A percentile compares a stretch with the other conserved stretches of the same genome.
phyloP scores from a whole-genome alignment of 768 basidiomycete species.

The Collybia nuda region DNA sequence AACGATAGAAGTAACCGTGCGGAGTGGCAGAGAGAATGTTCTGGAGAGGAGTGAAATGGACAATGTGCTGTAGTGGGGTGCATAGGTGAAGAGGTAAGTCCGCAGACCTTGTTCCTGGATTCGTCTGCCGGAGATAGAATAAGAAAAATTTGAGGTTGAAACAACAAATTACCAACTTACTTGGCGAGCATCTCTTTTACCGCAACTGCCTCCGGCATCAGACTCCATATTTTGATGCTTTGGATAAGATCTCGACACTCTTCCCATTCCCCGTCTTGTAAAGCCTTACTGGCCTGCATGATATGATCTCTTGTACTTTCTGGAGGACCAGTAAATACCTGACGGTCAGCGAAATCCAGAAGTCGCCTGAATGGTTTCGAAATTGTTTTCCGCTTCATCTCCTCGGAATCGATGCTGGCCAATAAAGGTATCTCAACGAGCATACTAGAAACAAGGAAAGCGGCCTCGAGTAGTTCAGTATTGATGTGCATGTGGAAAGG shows the following conservation, averaged over 20 bases:
- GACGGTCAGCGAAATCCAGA: constrained; percentile 94
- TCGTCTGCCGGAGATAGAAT: constrained; percentile 50
- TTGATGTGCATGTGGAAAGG: constrained; percentile 99
- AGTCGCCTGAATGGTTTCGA: constrained; percentile 97
- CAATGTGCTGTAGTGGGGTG: constrained; percentile 88
- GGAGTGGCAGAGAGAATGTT: constrained; percentile 82
- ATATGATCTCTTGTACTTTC: constrained; percentile 98
- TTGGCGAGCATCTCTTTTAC: constrained; percentile 96
- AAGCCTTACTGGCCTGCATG: constrained; percentile 97
- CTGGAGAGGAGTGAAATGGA: constrained; percentile 85
- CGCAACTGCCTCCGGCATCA: constrained; percentile 85
- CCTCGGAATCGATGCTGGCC: constrained; percentile 93
- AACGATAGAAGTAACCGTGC: constrained; percentile 85
- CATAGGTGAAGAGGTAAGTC: constrained; percentile 98
- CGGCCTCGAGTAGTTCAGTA: constrained; percentile 95
- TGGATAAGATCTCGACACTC: constrained; percentile 90
- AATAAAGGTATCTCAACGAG: constrained; percentile 94
- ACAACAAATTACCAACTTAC: constrained; percentile 42
- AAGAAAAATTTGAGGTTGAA: constrained; percentile 8
- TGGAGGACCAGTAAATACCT: constrained; percentile 97
- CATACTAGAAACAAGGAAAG: constrained; percentile 98
- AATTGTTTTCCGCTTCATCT: constrained; percentile 87
- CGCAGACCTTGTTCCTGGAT: constrained; percentile 97
- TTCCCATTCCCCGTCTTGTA: constrained; percentile 98
- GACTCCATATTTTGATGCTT: constrained; percentile 96